Evolutionary conservation across 331 rosid species (phyloP).

Genomic region (Cydonia oblonga): DNA sequence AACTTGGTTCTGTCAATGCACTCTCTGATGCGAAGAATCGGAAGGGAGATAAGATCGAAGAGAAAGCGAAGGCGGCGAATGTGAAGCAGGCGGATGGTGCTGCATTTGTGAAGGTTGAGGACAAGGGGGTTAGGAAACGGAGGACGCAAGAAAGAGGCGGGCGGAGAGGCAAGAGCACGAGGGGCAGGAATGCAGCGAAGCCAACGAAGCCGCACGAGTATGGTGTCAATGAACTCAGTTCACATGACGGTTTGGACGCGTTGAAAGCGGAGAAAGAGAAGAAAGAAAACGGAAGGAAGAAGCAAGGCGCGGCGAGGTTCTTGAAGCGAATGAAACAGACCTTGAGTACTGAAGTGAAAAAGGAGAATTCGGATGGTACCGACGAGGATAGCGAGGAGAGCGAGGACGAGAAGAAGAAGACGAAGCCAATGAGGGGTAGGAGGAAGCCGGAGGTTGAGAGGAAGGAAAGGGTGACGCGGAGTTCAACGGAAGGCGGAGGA

Average conservation of each 20-base stretch:
- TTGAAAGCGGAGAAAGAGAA: constrained; percentile 15
- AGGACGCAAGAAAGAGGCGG: constrained; percentile 16
- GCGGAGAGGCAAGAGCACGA: constrained; percentile 3
- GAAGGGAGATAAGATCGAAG: constrained; percentile 8
- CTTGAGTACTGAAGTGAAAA: constrained; percentile 7
- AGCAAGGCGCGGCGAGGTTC: constrained; percentile 34
- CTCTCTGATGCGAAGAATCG: constrained; percentile 1
- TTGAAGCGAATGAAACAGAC: constrained; percentile 40
- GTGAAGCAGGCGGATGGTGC: constrained; percentile 8
- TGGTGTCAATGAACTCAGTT: constrained; percentile 33
- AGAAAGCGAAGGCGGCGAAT: neutral
- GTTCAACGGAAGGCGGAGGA: constrained; percentile 7
- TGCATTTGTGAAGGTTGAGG: constrained; percentile 9
- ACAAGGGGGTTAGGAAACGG: constrained; percentile 21
- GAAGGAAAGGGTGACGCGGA: constrained; percentile 19
- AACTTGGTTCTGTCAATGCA: constrained; percentile 14
- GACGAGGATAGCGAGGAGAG: constrained; percentile 14
- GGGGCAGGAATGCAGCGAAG: constrained; percentile 1
- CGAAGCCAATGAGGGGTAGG: neutral
- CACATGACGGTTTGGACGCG: constrained; percentile 25
- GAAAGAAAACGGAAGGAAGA: constrained; percentile 29
- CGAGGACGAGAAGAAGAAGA: constrained; percentile 4
- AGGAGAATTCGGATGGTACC: neutral
- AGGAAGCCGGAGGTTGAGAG: constrained; percentile 1
- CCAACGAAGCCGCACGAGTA: constrained; percentile 9